Conservation (phyloP, 768 basidiomycete genomes). For the Mycena venus region DNA sequence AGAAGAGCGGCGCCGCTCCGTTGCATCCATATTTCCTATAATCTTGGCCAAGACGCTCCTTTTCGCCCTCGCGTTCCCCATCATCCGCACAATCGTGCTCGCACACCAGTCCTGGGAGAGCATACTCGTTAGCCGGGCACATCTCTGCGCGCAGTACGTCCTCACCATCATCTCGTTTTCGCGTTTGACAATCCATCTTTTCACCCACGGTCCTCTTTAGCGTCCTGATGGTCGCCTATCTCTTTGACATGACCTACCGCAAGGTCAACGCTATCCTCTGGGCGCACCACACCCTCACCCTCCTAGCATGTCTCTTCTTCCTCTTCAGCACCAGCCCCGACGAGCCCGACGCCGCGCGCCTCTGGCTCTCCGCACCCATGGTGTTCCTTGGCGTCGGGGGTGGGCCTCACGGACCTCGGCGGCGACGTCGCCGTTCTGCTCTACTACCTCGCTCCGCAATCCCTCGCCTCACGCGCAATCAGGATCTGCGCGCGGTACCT, state of each 20-base stretch:
- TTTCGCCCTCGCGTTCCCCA: slow-evolving; percentile 6
- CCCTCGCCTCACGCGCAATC: not conserved
- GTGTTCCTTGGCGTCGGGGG: slow-evolving; percentile 15
- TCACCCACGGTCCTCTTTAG: not conserved
- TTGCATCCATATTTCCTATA: slow-evolving; percentile 9
- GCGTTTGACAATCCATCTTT: not conserved
- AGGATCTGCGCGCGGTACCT: slow-evolving; percentile 7
- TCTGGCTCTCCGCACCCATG: slow-evolving; percentile 1
- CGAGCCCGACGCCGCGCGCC: slow-evolving; percentile 5
- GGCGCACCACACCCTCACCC: slow-evolving; percentile 13
- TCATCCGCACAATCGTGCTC: not conserved
- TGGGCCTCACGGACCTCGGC: slow-evolving; percentile 12
- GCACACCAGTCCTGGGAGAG: not conserved
- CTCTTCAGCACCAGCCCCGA: not conserved
- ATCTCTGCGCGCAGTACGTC: not conserved
- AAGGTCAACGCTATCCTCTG: slow-evolving; percentile 14
- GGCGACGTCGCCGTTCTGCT: slow-evolving; percentile 20
- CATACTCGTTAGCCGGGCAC: not conserved
- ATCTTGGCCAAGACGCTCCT: not conserved
- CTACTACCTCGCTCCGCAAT: slow-evolving; percentile 18
- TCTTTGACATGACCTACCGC: slow-evolving; percentile 25
- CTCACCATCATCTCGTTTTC: not conserved
- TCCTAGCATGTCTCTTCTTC: not conserved
- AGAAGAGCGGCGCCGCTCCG: slow-evolving; percentile 16
- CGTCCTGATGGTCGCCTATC: not conserved